phyloP scores from a whole-genome alignment of 345 rosid genomes.

The Lepidium didymum region DNA sequence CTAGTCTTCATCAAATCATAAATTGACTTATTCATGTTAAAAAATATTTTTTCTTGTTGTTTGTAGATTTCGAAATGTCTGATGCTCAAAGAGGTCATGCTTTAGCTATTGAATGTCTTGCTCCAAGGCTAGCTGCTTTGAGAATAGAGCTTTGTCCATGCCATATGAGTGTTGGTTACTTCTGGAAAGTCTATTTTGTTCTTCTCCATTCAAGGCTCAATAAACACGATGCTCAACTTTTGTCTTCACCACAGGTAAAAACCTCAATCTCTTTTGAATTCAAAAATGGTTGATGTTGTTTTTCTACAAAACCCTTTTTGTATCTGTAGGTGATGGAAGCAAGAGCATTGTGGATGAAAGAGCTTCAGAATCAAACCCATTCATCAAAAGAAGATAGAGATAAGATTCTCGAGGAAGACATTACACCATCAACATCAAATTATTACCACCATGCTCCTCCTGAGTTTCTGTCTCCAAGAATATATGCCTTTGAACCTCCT shows the following conservation, averaged over 20 bases:
- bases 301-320: background rate
- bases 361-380: conserved; percentile 34
- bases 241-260: conserved; percentile 75
- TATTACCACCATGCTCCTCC: conserved; percentile 28
- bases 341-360: conserved; percentile 63
- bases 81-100: conserved; percentile 95
- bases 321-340: conserved; percentile 66
- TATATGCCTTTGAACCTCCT: conserved; percentile 37
- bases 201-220: conserved; percentile 77
- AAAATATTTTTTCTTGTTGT: background rate
- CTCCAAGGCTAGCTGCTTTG: conserved; percentile 73
- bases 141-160: conserved; percentile 89
- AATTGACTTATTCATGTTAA: background rate
- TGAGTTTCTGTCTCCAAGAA: conserved; percentile 36
- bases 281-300: background rate
- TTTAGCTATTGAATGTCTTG: conserved; percentile 71
- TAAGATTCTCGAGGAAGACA: conserved; percentile 27
- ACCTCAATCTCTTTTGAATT: background rate
- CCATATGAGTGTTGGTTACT: conserved; percentile 79
- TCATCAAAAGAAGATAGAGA: conserved; percentile 21
- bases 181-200: conserved; percentile 95
- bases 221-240: conserved; percentile 65
- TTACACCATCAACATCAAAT: conserved; percentile 34
- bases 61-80: conserved; percentile 74
- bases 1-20: background rate